Base-by-base conservation (phyloP, 2,329 filamentous ascomycete species). In the Aspergillus niger region DNA sequence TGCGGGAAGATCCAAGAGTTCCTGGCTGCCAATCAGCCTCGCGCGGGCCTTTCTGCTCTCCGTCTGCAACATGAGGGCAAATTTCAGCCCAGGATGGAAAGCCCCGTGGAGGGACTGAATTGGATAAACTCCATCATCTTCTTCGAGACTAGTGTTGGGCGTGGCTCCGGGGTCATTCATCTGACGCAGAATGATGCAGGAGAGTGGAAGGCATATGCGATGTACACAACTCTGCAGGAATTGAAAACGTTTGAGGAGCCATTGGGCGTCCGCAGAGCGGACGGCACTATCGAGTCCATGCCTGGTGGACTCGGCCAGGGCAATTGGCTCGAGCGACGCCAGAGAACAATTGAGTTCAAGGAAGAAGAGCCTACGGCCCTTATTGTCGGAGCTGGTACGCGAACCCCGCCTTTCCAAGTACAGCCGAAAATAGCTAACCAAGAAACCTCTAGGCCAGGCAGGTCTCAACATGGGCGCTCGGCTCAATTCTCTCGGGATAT, bases 391-490 rank as follows among this genome's bases (percentile, higher is more conserved):
- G 76, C 72, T 54, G 74, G 77, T 76, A 63, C 53, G 67, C 41
- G 3, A 47, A 17, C 52, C 17, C 36, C 3, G 2, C 32, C 32
- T 8, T n/a, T 36, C 28, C 26, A 43, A 20, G 17, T 26, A 5
- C 43, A 13, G 8, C 6, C 8, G 3, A 5, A 8, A 7, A 3
- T 30, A 15, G 26, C 24, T 50, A 11, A 36, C 1, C 26, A 10
- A 26, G 15, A 44, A 44, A 26, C 11, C 5, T 36, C 2, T 43
- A 78, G 79, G 79, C 6, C 79, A 81, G 63, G 72, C 78, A 17
- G 79, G 79, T 15, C 65, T 80, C 17, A 79, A 75, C 30, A 67
- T 77, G 50, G 78, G 72, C 24, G 79, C 79, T 36, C 74, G 79
- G 10, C 69, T 80, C 2, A 72, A 79, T 56, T 74, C 73, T 3